Evolutionary conservation across 2,329 filamentous ascomycete species (phyloP).

Genomic region (Apiospora marii): DNA sequence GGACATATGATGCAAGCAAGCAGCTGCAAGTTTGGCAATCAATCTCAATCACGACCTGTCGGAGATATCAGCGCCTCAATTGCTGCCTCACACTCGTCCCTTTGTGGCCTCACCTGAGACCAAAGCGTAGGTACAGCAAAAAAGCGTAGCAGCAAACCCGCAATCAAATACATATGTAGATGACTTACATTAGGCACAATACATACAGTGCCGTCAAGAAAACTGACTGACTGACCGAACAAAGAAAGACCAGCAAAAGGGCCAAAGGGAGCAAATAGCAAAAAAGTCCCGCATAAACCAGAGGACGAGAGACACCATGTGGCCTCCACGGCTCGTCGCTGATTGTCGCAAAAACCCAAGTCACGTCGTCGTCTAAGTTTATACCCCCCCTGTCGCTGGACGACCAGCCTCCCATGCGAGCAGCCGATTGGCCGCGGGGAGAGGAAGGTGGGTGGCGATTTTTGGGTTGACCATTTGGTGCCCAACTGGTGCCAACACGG

Average conservation of each 20-base stretch:
- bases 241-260: neutral
- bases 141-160: constrained; percentile 16
- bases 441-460: neutral
- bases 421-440: neutral
- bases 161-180: neutral
- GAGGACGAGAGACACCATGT: neutral
- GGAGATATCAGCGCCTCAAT: neutral
- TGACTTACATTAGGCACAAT: neutral
- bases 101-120: neutral
- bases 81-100: constrained; percentile 13
- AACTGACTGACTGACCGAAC: neutral
- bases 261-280: neutral
- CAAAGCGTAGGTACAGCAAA: neutral
- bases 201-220: neutral
- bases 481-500: constrained; percentile 16
- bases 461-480: constrained; percentile 6
- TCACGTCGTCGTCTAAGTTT: constrained; percentile 8
- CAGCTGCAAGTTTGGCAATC: constrained; percentile 11
- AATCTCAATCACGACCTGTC: neutral
- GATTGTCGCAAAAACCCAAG: constrained; percentile 19
- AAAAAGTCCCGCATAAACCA: neutral
- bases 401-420: neutral
- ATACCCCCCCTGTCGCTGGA: neutral
- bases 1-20: constrained; percentile 4
- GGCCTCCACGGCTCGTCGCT: constrained; percentile 4